Conservation (phyloP, 306 rosid species). For the Ormosia emarginata region DNA sequence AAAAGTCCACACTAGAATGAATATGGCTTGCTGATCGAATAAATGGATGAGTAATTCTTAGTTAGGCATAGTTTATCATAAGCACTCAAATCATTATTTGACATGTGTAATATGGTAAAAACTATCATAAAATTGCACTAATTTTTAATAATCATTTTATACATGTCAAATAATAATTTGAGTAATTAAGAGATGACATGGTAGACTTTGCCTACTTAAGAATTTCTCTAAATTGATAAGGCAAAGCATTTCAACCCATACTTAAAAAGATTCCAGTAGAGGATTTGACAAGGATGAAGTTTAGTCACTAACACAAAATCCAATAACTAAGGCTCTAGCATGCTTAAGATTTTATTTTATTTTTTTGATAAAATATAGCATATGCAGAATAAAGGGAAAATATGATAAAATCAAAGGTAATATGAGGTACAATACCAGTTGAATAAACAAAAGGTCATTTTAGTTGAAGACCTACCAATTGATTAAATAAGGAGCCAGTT, state of each 20-base stretch:
- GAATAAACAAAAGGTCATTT: neutral
- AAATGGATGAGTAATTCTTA: neutral
- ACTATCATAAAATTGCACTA: too few relatives aligned
- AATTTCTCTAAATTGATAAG: neutral
- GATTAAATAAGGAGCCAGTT: neutral
- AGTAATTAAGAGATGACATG: too few relatives aligned
- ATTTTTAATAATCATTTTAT: too few relatives aligned
- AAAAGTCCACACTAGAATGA: conserved; percentile 1
- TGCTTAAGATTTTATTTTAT: neutral
- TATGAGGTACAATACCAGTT: neutral
- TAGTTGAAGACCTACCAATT: neutral
- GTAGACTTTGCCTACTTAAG: too few relatives aligned
- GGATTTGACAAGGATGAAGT: neutral
- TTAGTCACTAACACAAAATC: neutral
- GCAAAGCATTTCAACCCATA: neutral
- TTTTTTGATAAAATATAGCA: neutral
- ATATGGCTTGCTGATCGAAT: neutral
- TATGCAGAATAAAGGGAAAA: neutral
- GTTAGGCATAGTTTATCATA: too few relatives aligned
- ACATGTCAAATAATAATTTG: too few relatives aligned
- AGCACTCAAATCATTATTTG: too few relatives aligned
- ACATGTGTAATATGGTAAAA: too few relatives aligned
- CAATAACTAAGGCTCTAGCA: neutral
- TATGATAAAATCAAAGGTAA: neutral
- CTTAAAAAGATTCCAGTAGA: neutral